Conservation (phyloP, 2,329 filamentous ascomycete species). For the Penicillium thymicola region DNA sequence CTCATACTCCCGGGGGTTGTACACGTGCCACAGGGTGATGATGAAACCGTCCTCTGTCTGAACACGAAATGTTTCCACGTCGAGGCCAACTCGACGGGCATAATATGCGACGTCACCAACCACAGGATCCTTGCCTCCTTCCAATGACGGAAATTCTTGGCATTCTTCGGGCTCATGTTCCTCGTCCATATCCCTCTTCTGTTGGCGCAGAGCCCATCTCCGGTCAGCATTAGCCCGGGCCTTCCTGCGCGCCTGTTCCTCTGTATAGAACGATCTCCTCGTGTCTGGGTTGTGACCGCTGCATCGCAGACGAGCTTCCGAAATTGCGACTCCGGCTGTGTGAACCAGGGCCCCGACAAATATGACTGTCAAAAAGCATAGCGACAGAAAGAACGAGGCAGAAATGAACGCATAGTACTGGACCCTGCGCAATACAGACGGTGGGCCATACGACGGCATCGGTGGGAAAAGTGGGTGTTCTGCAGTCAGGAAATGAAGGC, state of each 20-base stretch:
- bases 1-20: slow-evolving; percentile 72
- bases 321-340: slow-evolving; percentile 55
- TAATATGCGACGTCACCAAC: slow-evolving; percentile 81
- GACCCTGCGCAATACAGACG: slow-evolving; percentile 61
- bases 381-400: slow-evolving; percentile 71
- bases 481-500: slow-evolving; percentile 8
- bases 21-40: slow-evolving; percentile 84
- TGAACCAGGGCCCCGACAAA: slow-evolving; percentile 71
- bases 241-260: slow-evolving; percentile 62
- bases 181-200: slow-evolving; percentile 42
- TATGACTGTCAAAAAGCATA: slow-evolving; percentile 72
- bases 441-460: slow-evolving; percentile 75
- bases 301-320: slow-evolving; percentile 51
- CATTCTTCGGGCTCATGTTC: slow-evolving; percentile 51
- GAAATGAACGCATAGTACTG: slow-evolving; percentile 65
- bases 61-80: slow-evolving; percentile 77
- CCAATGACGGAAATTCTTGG: slow-evolving; percentile 66
- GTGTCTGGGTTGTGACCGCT: slow-evolving; percentile 60
- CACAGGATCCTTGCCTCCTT: slow-evolving; percentile 76
- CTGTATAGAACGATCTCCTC: slow-evolving; percentile 65
- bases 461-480: slow-evolving; percentile 67
- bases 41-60: slow-evolving; percentile 94
- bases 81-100: slow-evolving; percentile 79
- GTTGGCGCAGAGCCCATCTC: slow-evolving; percentile 56
- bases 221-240: slow-evolving; percentile 57